Evolutionary conservation across 164 flowering plant genomes (phyloP).

Genomic region (Saururus chinensis): DNA sequence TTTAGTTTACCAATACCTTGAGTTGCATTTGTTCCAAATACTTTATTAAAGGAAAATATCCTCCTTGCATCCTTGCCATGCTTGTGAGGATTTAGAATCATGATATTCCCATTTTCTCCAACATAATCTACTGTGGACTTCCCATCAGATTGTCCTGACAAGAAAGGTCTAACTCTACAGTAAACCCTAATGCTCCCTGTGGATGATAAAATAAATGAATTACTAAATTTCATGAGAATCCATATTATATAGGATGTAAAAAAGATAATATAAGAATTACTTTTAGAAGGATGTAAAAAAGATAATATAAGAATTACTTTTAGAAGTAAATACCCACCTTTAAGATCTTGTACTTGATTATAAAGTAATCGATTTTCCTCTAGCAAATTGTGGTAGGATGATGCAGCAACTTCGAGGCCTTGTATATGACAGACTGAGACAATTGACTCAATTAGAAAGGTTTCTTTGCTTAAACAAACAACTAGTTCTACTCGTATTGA

Average conservation of each 20-base stretch:
- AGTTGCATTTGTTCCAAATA: slow-evolving; percentile 48
- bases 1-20: slow-evolving; percentile 40
- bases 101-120: slow-evolving; percentile 79
- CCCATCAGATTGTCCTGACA: slow-evolving; percentile 36
- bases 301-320: too few species aligned
- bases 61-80: slow-evolving; percentile 70
- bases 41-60: slow-evolving; percentile 66
- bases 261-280: too few species aligned
- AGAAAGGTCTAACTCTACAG: slow-evolving; percentile 81
- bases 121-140: slow-evolving; percentile 67
- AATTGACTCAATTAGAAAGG: slow-evolving; percentile 4
- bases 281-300: background rate
- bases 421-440: slow-evolving; percentile 41
- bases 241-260: background rate
- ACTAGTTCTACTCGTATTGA: background rate
- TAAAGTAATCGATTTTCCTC: slow-evolving; percentile 74
- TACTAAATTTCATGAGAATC: slow-evolving; percentile 45
- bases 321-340: slow-evolving; percentile 32
- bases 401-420: slow-evolving; percentile 48
- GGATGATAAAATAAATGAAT: slow-evolving; percentile 1
- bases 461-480: background rate
- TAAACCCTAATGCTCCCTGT: slow-evolving; percentile 83
- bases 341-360: slow-evolving; percentile 89
- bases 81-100: slow-evolving; percentile 68
- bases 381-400: slow-evolving; percentile 63